Conservation (phyloP, 2,329 filamentous ascomycete species). For the Rhynchosporium secalis region DNA sequence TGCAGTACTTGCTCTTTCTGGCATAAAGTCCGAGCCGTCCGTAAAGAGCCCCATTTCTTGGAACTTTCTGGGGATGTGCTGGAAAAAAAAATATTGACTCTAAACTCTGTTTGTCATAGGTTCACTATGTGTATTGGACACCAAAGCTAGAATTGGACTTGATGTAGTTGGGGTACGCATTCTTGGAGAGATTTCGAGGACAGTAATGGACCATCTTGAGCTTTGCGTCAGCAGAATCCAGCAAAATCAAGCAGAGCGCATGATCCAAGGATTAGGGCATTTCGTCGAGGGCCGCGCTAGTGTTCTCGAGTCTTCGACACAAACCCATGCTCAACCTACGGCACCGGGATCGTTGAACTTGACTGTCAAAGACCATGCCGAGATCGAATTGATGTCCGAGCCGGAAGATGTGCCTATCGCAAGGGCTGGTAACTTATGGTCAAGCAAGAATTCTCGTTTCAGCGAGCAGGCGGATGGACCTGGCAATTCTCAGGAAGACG, state of each 20-base stretch:
- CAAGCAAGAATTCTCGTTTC: neutral
- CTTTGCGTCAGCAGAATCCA: slow-evolving; percentile 35
- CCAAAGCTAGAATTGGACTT: slow-evolving; percentile 53
- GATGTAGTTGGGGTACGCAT: slow-evolving; percentile 49
- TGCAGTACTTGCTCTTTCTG: too few species aligned
- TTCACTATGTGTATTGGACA: slow-evolving; percentile 59
- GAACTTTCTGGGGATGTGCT: too few species aligned
- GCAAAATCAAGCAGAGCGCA: neutral
- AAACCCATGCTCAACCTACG: neutral
- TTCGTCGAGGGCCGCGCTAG: neutral
- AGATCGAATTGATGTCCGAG: neutral
- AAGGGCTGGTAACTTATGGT: neutral
- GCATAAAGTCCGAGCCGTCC: too few species aligned
- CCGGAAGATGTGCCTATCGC: neutral
- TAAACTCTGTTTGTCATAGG: slow-evolving; percentile 40
- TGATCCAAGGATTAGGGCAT: neutral
- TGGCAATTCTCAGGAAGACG: neutral
- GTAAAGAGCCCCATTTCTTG: too few species aligned
- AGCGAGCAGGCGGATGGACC: neutral
- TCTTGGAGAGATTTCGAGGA: slow-evolving; percentile 54
- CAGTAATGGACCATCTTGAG: slow-evolving; percentile 61
- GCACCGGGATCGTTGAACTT: neutral
- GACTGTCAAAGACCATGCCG: neutral
- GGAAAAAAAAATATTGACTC: too few species aligned
- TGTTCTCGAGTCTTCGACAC: neutral